A percentile compares a stretch with the other conserved stretches of the same genome.
phyloP scores from a whole-genome alignment of 768 basidiomycete genomes.

The Leccinum broughii region DNA sequence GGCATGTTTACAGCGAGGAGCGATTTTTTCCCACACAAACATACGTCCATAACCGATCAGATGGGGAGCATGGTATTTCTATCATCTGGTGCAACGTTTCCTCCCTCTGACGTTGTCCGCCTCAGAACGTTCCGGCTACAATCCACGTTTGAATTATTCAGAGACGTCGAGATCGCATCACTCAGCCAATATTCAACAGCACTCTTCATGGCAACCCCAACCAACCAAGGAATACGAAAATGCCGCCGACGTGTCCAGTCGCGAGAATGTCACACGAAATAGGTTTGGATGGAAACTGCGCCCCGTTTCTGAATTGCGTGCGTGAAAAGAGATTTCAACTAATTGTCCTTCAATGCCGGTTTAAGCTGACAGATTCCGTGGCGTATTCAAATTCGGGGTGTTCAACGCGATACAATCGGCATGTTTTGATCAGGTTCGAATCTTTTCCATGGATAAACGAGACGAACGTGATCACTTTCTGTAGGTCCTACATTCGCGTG shows the following conservation, averaged over 20 bases:
- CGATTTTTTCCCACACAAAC: neutral
- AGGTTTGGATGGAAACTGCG: conserved; percentile 53
- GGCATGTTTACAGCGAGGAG: neutral
- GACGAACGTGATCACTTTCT: conserved; percentile 1
- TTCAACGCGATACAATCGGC: conserved; percentile 92
- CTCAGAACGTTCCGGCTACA: conserved; percentile 8
- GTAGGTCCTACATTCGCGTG: conserved; percentile 57
- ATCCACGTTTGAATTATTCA: neutral
- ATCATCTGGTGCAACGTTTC: neutral
- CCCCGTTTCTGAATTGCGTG: conserved; percentile 74
- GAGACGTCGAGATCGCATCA: conserved; percentile 1
- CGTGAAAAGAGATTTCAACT: conserved; percentile 17
- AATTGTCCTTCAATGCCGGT: conserved; percentile 9
- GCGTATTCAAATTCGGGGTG: conserved; percentile 82
- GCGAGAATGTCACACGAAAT: conserved; percentile 33
- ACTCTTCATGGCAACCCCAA: neutral
- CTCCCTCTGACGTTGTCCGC: conserved; percentile 1
- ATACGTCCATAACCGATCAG: neutral
- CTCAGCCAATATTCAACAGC: neutral
- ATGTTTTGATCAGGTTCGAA: conserved; percentile 69
- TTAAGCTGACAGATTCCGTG: conserved; percentile 77
- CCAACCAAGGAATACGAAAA: conserved; percentile 1
- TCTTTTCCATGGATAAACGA: neutral
- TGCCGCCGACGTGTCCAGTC: neutral
- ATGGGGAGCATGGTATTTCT: conserved; percentile 1